Conservation (phyloP, 2,329 filamentous ascomycete species). For the Fusarium sp. region DNA sequence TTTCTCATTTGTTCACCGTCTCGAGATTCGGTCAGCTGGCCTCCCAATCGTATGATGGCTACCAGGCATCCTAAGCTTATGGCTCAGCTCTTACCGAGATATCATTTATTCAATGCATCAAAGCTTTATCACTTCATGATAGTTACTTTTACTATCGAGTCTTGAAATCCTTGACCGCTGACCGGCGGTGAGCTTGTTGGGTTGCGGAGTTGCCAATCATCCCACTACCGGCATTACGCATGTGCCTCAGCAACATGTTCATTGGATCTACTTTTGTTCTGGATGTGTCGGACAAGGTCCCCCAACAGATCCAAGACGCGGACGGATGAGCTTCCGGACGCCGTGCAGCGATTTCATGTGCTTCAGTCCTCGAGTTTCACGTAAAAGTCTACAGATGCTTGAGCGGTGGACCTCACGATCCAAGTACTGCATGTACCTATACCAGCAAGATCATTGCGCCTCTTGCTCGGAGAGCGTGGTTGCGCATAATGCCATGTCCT, state of each 20-base stretch:
- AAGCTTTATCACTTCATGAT: constrained; percentile 4
- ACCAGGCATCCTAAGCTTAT: constrained; percentile 22
- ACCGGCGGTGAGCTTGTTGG: constrained; percentile 44
- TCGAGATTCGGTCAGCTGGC: constrained; percentile 44
- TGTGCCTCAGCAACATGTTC: constrained; percentile 27
- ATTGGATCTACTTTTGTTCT: constrained; percentile 32
- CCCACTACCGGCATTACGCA: constrained; percentile 37
- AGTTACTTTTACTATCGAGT: constrained; percentile 6
- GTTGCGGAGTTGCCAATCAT: constrained; percentile 37
- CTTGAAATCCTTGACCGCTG: constrained; percentile 28
- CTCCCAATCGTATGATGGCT: constrained; percentile 43
- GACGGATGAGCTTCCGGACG: constrained; percentile 30
- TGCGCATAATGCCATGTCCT: constrained; percentile 17
- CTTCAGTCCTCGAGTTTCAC: constrained; percentile 23
- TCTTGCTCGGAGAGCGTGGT: constrained; percentile 9
- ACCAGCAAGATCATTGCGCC: constrained; percentile 6
- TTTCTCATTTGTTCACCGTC: constrained; percentile 45
- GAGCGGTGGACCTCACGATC: constrained; percentile 40
- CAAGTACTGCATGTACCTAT: constrained; percentile 26
- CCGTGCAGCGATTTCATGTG: constrained; percentile 27
- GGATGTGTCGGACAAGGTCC: constrained; percentile 26
- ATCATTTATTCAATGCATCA: constrained; percentile 17
- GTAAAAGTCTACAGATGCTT: constrained; percentile 19
- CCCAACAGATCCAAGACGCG: constrained; percentile 14
- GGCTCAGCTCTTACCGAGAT: constrained; percentile 19